Conservation (phyloP, 1,139 yeast species). For the Pneumocystis jirovecii region DNA sequence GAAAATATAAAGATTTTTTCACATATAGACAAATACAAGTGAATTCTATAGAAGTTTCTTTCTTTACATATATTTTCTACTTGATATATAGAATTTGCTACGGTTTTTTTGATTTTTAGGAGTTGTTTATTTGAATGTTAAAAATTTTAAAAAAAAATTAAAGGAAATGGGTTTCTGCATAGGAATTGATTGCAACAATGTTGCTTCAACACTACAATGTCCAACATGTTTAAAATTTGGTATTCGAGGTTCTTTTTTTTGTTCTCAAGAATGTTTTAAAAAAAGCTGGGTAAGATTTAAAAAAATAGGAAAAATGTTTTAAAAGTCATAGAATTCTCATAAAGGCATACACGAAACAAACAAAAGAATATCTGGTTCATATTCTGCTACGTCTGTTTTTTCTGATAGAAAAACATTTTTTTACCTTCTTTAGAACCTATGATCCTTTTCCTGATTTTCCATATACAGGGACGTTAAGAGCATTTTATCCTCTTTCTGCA, state of each 20-base stretch:
- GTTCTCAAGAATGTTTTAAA: conserved; percentile 76
- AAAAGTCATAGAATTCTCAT: conserved; percentile 3
- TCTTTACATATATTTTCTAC: neutral
- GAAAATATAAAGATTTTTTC: no score
- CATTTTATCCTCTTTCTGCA: conserved; percentile 68
- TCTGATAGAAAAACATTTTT: neutral
- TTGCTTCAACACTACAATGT: conserved; percentile 62
- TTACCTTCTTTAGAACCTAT: conserved; percentile 34
- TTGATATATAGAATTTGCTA: neutral
- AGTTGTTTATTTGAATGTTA: neutral
- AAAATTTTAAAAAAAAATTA: neutral
- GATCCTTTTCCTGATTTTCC: conserved; percentile 73
- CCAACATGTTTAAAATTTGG: conserved; percentile 79
- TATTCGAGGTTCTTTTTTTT: conserved; percentile 42
- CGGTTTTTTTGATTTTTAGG: neutral
- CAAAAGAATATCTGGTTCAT: neutral
- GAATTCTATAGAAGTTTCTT: no score
- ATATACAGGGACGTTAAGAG: conserved; percentile 61
- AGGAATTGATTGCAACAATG: conserved; percentile 57
- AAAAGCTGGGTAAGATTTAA: conserved; percentile 46
- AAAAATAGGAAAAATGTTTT: conserved; percentile 29
- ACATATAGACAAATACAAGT: no score
- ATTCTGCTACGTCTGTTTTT: neutral
- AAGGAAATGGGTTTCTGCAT: conserved; percentile 1
- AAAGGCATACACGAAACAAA: neutral